Evolutionary conservation across 1,284 basidiomycete genomes (phyloP).

Genomic region (Fomitopsis schrenkii): DNA sequence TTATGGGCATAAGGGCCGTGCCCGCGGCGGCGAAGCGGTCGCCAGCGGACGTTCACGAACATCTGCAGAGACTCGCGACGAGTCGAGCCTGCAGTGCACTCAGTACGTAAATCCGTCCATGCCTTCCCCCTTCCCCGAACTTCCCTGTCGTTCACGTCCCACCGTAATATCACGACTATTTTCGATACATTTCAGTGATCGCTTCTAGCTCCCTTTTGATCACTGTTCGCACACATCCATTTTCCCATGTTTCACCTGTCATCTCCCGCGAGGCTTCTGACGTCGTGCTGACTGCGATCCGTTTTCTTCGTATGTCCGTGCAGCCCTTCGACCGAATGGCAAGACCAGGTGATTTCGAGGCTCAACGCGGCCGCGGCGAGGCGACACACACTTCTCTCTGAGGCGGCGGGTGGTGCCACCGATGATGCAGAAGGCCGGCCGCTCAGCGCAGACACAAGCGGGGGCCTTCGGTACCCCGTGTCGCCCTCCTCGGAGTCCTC

Average conservation of each 20-base stretch:
- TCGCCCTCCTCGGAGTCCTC: slow-evolving; percentile 12
- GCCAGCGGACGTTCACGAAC: slow-evolving; percentile 19
- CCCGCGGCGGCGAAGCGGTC: slow-evolving; percentile 29
- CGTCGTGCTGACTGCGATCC: background rate
- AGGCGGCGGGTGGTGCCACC: slow-evolving; percentile 15
- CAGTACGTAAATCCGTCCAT: slow-evolving; percentile 42
- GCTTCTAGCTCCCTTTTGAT: slow-evolving; percentile 1
- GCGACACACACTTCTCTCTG: slow-evolving; percentile 22
- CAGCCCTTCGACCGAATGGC: slow-evolving; percentile 80
- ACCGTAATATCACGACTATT: background rate
- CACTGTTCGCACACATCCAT: background rate
- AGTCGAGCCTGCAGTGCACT: slow-evolving; percentile 42
- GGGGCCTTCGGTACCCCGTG: slow-evolving; percentile 7
- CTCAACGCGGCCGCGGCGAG: slow-evolving; percentile 22
- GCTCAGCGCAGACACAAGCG: slow-evolving; percentile 7
- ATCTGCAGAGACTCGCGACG: slow-evolving; percentile 24
- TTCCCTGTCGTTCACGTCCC: background rate
- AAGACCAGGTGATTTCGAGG: slow-evolving; percentile 52
- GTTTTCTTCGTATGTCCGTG: background rate
- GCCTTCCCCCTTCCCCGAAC: slow-evolving; percentile 3
- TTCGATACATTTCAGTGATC: background rate
- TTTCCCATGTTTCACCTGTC: background rate
- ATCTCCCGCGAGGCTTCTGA: background rate
- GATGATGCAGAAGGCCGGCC: slow-evolving; percentile 5
- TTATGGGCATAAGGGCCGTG: slow-evolving; percentile 68